phyloP scores from a whole-genome alignment of 345 rosid genomes.

The Murraya koenigii region DNA sequence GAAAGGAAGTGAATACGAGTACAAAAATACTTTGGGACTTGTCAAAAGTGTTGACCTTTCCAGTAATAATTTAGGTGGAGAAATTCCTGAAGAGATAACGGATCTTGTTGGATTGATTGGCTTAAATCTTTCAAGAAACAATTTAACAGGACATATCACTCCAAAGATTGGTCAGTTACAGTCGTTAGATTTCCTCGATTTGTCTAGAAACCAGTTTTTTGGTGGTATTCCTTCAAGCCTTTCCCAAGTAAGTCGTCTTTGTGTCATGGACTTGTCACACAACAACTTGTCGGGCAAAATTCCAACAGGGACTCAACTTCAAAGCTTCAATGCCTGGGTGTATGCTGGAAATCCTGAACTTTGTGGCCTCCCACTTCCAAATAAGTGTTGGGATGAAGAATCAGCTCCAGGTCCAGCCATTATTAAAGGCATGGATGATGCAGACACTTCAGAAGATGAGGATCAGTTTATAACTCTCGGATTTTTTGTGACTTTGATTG shows the following conservation, averaged over 20 bases:
- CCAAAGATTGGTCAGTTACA: constrained; percentile 17
- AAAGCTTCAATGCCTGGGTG: background rate
- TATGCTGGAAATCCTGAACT: constrained; percentile 2
- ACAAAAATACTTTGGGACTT: constrained; percentile 4
- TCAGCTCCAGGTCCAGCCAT: background rate
- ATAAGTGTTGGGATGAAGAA: background rate
- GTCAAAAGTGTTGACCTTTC: constrained; percentile 14
- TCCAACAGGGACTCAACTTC: constrained; percentile 13
- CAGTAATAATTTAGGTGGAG: constrained; percentile 26
- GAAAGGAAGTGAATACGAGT: constrained; percentile 22
- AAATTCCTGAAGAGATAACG: constrained; percentile 29
- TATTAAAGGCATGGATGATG: background rate
- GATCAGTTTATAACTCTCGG: constrained; percentile 1
- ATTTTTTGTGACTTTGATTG: background rate
- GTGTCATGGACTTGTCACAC: constrained; percentile 6
- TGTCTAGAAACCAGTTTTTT: constrained; percentile 31
- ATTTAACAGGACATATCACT: too few species aligned
- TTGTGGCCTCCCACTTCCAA: background rate
- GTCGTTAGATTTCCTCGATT: constrained; percentile 24
- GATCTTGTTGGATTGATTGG: constrained; percentile 12
- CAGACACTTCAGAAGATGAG: background rate
- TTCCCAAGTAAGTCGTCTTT: background rate
- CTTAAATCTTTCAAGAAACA: constrained; percentile 16
- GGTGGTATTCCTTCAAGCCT: constrained; percentile 28
- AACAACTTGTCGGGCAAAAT: constrained; percentile 14